Conservation (phyloP, 495 filamentous ascomycete genomes). For the Hyaloscypha finlandica region DNA sequence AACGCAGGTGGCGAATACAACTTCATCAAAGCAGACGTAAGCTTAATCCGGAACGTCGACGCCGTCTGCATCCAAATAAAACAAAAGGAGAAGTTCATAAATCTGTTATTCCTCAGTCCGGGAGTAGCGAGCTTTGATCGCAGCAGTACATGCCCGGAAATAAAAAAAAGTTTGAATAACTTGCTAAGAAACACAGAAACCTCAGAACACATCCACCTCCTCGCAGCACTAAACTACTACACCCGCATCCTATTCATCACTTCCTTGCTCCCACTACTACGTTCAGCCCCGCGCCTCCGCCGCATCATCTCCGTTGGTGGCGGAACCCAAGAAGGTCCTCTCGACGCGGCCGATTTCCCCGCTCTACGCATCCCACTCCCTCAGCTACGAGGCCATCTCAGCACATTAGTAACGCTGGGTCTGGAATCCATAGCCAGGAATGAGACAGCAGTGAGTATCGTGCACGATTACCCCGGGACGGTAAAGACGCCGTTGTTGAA, state of each 20-base stretch:
- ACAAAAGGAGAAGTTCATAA: conserved; percentile 25
- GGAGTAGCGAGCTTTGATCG: conserved; percentile 11
- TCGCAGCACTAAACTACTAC: conserved; percentile 59
- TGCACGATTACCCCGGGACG: conserved; percentile 58
- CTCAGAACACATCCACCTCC: conserved; percentile 56
- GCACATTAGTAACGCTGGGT: conserved; percentile 51
- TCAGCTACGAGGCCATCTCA: conserved; percentile 43
- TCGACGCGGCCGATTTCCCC: conserved; percentile 51
- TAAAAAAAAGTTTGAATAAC: conserved; percentile 28
- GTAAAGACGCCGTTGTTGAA: conserved; percentile 48
- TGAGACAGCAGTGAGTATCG: conserved; percentile 54
- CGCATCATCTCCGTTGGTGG: conserved; percentile 62
- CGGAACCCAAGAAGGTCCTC: conserved; percentile 52
- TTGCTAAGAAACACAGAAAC: conserved; percentile 40
- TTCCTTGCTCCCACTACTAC: conserved; percentile 64
- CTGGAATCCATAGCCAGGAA: conserved; percentile 49
- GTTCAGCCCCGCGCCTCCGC: conserved; percentile 44
- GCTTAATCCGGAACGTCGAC: conserved; percentile 30
- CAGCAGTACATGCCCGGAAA: conserved; percentile 9
- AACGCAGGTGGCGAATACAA: conserved; percentile 28
- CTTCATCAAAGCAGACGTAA: conserved; percentile 32
- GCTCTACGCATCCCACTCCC: conserved; percentile 35
- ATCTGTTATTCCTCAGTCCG: conserved; percentile 33
- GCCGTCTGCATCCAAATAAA: conserved; percentile 32
- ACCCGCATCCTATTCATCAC: conserved; percentile 61